Conservation (phyloP, 306 rosid species). For the Prunus davidiana region DNA sequence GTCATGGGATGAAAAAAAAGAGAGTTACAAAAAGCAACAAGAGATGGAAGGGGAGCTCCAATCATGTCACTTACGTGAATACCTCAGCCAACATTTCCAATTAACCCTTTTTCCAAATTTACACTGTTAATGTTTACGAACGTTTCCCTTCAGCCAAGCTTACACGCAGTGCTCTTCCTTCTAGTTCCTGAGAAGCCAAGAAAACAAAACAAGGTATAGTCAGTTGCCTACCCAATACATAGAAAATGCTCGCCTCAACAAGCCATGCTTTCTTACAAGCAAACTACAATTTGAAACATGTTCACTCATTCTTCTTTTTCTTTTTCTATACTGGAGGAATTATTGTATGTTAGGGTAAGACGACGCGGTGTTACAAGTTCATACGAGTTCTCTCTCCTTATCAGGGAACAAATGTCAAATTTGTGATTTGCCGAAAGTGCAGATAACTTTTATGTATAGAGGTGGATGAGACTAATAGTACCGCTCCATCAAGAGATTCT, state of each 20-base stretch:
- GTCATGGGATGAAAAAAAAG: not conserved
- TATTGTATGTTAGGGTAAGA: not conserved
- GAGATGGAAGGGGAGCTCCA: slow-evolving; percentile 21
- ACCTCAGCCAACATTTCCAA: slow-evolving; percentile 17
- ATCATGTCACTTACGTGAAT: slow-evolving; percentile 14
- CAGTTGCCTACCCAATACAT: not conserved
- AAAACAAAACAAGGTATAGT: slow-evolving; percentile 9
- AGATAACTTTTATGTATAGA: not conserved
- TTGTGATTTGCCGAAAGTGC: not conserved
- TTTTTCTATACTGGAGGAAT: not conserved
- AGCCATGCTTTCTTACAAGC: not conserved
- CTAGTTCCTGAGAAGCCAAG: slow-evolving; percentile 61
- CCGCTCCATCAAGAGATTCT: slow-evolving; percentile 60
- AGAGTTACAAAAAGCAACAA: slow-evolving; percentile 20
- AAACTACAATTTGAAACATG: not conserved
- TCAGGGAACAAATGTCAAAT: not conserved
- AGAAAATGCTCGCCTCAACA: not conserved
- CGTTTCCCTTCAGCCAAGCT: slow-evolving; percentile 90
- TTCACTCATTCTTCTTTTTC: not conserved
- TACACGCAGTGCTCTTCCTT: slow-evolving; percentile 77
- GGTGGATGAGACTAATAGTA: slow-evolving; percentile 18
- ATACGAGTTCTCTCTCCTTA: not conserved
- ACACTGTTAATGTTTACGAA: slow-evolving; percentile 19
- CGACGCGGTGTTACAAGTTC: not conserved
- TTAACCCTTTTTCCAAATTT: slow-evolving; percentile 13